phyloP scores from a whole-genome alignment of 768 basidiomycete species.

The Lactifluus rugatus region DNA sequence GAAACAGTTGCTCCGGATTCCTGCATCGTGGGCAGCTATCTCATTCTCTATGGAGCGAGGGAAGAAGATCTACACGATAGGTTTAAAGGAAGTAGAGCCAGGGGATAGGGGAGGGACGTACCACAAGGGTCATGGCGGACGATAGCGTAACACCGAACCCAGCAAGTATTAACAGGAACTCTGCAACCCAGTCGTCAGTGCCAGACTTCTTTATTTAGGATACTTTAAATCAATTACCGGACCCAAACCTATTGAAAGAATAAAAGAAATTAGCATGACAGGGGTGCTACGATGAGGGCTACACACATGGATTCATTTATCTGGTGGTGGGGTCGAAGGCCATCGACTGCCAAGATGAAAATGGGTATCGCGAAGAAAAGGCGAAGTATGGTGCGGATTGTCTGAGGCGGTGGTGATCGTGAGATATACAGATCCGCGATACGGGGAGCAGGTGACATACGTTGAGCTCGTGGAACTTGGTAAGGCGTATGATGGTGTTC shows the following conservation, averaged over 20 bases:
- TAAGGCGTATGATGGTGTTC: conserved; percentile 57
- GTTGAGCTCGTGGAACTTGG: conserved; percentile 76
- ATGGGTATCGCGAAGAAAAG: conserved; percentile 61
- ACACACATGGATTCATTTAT: conserved; percentile 53
- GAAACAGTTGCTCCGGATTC: conserved; percentile 1
- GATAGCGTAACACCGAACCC: conserved; percentile 16
- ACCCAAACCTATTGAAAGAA: neutral
- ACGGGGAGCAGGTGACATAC: conserved; percentile 33
- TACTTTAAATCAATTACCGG: neutral
- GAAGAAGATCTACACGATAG: conserved; percentile 16
- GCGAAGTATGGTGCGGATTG: conserved; percentile 62
- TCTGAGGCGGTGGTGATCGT: conserved; percentile 30
- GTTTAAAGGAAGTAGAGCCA: neutral
- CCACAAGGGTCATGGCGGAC: conserved; percentile 18
- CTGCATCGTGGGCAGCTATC: conserved; percentile 9
- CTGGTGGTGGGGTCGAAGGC: conserved; percentile 48
- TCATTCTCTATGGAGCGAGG: conserved; percentile 19
- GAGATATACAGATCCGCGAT: neutral
- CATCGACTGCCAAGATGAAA: conserved; percentile 59
- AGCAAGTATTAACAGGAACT: conserved; percentile 13
- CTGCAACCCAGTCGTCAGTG: neutral
- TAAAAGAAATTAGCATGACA: neutral
- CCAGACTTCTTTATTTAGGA: neutral
- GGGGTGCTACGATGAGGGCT: no score
- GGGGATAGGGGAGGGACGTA: neutral